phyloP scores from a whole-genome alignment of 352 stramenopile species.

The Globisporangium perplexum region DNA sequence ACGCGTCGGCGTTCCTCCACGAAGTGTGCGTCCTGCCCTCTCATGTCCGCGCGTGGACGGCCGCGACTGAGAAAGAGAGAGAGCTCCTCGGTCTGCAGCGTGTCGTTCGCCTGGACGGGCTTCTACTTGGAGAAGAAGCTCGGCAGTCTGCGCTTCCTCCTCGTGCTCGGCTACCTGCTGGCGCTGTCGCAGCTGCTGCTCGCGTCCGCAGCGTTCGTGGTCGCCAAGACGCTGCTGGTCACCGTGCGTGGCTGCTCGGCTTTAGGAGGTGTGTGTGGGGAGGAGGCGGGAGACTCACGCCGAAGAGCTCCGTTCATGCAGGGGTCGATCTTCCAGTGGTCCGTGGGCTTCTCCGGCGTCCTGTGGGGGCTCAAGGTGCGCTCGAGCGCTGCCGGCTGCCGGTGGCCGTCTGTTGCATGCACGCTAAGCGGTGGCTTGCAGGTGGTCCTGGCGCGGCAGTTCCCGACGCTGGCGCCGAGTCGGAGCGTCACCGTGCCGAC shows the following conservation, averaged over 20 bases:
- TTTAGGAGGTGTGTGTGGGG: background rate
- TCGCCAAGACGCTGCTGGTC: slow-evolving; percentile 11
- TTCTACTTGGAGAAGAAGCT: slow-evolving; percentile 22
- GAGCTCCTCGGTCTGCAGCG: slow-evolving; percentile 8
- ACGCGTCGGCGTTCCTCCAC: slow-evolving; percentile 10
- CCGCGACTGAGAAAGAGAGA: no score
- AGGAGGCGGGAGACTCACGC: no score
- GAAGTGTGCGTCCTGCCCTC: slow-evolving; percentile 7
- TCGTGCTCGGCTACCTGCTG: slow-evolving; percentile 15
- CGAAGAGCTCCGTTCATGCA: slow-evolving; percentile 4
- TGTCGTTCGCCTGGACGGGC: slow-evolving; percentile 23
- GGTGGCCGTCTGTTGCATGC: no score
- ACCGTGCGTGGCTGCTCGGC: slow-evolving; percentile 6
- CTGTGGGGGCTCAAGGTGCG: slow-evolving; percentile 21
- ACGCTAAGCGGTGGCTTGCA: background rate
- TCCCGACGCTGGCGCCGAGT: slow-evolving; percentile 13
- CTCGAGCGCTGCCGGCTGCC: background rate
- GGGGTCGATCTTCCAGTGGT: slow-evolving; percentile 14
- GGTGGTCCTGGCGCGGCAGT: slow-evolving; percentile 23
- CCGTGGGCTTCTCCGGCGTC: slow-evolving; percentile 18
- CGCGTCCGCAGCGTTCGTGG: slow-evolving; percentile 12
- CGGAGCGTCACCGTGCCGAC: slow-evolving; percentile 24
- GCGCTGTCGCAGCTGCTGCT: slow-evolving; percentile 18
- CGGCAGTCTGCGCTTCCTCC: slow-evolving; percentile 17
- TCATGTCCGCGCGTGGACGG: no score